These are phyloP conservation scores for Lachancea sp. DNA, from an alignment of 805 yeast genomes.

Conservation along the genomic window DNA sequence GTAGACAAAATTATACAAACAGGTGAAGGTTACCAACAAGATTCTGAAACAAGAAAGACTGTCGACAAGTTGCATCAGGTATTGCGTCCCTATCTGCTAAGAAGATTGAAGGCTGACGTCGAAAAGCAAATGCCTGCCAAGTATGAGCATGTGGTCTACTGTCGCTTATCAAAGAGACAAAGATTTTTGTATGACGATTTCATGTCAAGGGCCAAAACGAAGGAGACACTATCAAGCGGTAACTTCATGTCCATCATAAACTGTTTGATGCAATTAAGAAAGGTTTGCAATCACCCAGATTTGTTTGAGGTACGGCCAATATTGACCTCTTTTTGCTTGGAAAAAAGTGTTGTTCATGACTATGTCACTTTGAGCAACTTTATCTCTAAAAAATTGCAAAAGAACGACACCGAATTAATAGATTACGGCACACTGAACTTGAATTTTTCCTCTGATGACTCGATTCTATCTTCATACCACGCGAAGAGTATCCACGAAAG, in stretches of 20 bases:
- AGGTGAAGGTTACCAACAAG: slow-evolving; percentile 46
- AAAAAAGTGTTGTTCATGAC: slow-evolving; percentile 49
- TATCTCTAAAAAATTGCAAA: slow-evolving; percentile 26
- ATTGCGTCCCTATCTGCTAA: slow-evolving; percentile 80
- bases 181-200: slow-evolving; percentile 90
- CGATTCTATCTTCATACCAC: slow-evolving; percentile 40
- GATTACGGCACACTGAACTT: slow-evolving; percentile 58
- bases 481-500: slow-evolving; percentile 39
- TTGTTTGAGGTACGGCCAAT: slow-evolving; percentile 93
- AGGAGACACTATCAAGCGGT: slow-evolving; percentile 88
- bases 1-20: slow-evolving; percentile 85
- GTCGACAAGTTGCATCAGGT: slow-evolving; percentile 89
- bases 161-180: slow-evolving; percentile 89
- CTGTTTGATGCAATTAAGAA: slow-evolving; percentile 94
- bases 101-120: slow-evolving; percentile 92
- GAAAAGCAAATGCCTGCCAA: slow-evolving; percentile 99
- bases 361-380: slow-evolving; percentile 40
- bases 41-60: slow-evolving; percentile 74
- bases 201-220: slow-evolving; percentile 93
- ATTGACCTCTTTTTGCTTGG: slow-evolving; percentile 79
- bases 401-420: slow-evolving; percentile 30
- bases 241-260: slow-evolving; percentile 92
- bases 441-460: slow-evolving; percentile 43
- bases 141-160: slow-evolving; percentile 89
- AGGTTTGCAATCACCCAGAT: slow-evolving; percentile 65